Conservation (phyloP, 345 rosid genomes). For the Noccaea bulbosa region DNA sequence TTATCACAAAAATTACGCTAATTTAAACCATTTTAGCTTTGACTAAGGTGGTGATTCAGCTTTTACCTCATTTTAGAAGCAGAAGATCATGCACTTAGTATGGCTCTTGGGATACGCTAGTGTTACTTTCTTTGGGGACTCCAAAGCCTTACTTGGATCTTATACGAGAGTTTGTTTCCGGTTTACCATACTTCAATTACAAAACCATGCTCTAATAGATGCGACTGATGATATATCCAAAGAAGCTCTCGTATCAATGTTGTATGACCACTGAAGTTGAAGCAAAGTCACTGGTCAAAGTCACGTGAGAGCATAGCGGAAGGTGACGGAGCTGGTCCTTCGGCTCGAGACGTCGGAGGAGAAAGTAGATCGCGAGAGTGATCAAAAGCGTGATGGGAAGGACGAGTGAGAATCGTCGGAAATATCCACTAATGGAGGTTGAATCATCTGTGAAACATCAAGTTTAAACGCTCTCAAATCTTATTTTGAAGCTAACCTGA, state of each 20-base stretch:
- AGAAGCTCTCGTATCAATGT: too few species aligned
- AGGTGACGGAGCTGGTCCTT: conserved; percentile 67
- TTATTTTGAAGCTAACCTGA: too few species aligned
- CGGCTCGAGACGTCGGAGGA: conserved; percentile 62
- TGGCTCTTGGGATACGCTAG: too few species aligned
- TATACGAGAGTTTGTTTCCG: too few species aligned
- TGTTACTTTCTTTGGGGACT: too few species aligned
- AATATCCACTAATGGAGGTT: background rate
- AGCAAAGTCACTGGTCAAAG: conserved; percentile 41
- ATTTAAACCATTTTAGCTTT: background rate
- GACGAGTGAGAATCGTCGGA: conserved; percentile 27
- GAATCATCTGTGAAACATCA: background rate
- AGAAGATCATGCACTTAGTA: too few species aligned
- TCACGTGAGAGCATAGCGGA: conserved; percentile 77
- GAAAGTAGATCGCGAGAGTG: conserved; percentile 56
- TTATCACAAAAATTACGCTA: background rate
- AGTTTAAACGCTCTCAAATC: too few species aligned
- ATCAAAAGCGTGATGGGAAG: conserved; percentile 50
- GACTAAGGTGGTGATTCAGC: background rate
- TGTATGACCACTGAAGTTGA: background rate
- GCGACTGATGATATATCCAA: too few species aligned
- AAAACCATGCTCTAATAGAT: too few species aligned
- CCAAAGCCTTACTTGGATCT: too few species aligned
- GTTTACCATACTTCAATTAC: too few species aligned
- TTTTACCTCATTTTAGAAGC: background rate